Evolutionary conservation across 2,329 filamentous ascomycete genomes (phyloP).

Genomic region (Ophiostoma populinum): DNA sequence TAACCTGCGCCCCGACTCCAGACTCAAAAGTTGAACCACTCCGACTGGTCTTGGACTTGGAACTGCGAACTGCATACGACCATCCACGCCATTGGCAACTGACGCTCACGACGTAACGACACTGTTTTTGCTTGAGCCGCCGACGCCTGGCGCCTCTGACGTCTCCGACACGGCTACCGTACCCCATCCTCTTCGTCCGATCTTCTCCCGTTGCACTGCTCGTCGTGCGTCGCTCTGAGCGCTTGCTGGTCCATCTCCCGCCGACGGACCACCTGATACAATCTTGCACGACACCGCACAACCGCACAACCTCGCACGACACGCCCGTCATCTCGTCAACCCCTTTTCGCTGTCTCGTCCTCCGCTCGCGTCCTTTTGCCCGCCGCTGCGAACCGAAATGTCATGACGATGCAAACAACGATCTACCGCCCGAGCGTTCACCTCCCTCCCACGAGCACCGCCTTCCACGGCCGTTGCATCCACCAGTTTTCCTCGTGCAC

Average conservation of each 20-base stretch:
- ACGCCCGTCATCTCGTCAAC: background rate
- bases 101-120: too few species aligned
- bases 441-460: slow-evolving; percentile 17
- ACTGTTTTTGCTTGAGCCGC: too few species aligned
- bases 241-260: too few species aligned
- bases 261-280: too few species aligned
- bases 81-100: background rate
- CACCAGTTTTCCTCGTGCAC: slow-evolving; percentile 8
- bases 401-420: slow-evolving; percentile 22
- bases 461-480: slow-evolving; percentile 16
- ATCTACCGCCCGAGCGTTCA: slow-evolving; percentile 16
- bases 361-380: background rate
- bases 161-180: too few species aligned
- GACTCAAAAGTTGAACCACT: background rate
- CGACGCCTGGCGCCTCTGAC: too few species aligned
- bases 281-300: too few species aligned
- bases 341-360: background rate
- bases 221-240: too few species aligned
- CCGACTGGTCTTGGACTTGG: slow-evolving; percentile 5
- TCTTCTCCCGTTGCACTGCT: too few species aligned
- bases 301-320: too few species aligned
- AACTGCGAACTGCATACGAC: background rate
- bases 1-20: too few species aligned
- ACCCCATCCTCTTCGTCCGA: too few species aligned
- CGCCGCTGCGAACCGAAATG: slow-evolving; percentile 17